Evolutionary conservation across 1,284 basidiomycete species (phyloP).

Genomic region (Tylopilus sp.): DNA sequence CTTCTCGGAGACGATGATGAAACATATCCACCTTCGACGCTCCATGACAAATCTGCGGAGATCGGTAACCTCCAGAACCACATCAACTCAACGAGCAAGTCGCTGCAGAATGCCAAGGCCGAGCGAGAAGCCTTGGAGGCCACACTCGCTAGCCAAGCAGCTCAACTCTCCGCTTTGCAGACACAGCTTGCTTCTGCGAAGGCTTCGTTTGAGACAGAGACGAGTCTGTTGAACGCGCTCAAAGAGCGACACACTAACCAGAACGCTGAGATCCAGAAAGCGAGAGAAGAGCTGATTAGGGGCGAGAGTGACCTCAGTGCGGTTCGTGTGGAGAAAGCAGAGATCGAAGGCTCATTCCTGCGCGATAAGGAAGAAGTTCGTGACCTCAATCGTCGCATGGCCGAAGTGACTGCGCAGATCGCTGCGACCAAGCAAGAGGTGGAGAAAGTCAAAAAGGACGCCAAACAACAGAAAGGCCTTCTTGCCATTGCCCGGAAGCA

Average conservation of each 20-base stretch:
- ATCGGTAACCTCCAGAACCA: slow-evolving; percentile 86
- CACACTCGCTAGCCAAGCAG: slow-evolving; percentile 57
- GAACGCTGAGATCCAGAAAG: slow-evolving; percentile 69
- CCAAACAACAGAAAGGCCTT: slow-evolving; percentile 93
- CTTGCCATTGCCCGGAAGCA: slow-evolving; percentile 96
- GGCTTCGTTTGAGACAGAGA: slow-evolving; percentile 84
- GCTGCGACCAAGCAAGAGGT: slow-evolving; percentile 69
- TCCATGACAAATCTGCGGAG: slow-evolving; percentile 72
- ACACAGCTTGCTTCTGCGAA: slow-evolving; percentile 74
- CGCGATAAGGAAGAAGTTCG: slow-evolving; percentile 95
- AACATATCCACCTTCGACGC: slow-evolving; percentile 43
- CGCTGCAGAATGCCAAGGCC: slow-evolving; percentile 56
- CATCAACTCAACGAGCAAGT: slow-evolving; percentile 73
- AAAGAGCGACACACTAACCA: slow-evolving; percentile 74
- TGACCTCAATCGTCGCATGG: slow-evolving; percentile 80
- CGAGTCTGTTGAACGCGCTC: slow-evolving; percentile 68
- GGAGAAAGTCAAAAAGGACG: slow-evolving; percentile 91
- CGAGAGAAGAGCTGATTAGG: slow-evolving; percentile 79
- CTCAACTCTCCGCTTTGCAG: slow-evolving; percentile 68
- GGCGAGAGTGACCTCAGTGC: slow-evolving; percentile 93
- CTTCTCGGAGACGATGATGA: slow-evolving; percentile 72
- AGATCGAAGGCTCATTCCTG: slow-evolving; percentile 84
- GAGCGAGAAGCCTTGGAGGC: slow-evolving; percentile 60
- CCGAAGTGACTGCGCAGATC: slow-evolving; percentile 76
- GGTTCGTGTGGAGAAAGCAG: slow-evolving; percentile 85